These are phyloP conservation scores for Ramaria rubella DNA, from an alignment of 768 basidiomycete species.

Conservation along the genomic window DNA sequence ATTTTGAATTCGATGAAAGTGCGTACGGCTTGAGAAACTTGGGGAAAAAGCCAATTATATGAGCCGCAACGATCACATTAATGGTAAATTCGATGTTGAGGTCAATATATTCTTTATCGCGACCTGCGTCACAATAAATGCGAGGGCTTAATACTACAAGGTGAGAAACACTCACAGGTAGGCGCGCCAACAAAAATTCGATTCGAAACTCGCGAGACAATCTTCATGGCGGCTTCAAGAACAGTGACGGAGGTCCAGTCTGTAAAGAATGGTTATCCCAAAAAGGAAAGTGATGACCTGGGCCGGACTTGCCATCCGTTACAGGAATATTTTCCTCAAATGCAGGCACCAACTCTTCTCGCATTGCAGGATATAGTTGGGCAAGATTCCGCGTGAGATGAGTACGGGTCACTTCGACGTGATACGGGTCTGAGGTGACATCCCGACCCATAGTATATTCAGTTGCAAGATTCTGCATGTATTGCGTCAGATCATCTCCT, in stretches of 20 bases:
- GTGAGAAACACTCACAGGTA: slow-evolving; percentile 30
- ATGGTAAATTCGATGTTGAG: slow-evolving; percentile 8
- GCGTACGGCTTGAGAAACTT: slow-evolving; percentile 11
- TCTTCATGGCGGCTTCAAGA: slow-evolving; percentile 21
- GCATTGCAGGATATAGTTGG: slow-evolving; percentile 33
- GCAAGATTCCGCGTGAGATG: slow-evolving; percentile 35
- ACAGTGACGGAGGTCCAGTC: slow-evolving; percentile 31
- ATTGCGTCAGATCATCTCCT: neutral
- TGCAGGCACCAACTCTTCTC: slow-evolving; percentile 37
- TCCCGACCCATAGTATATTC: slow-evolving; percentile 34
- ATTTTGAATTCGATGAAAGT: neutral
- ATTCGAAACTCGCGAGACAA: slow-evolving; percentile 38
- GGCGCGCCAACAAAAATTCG: slow-evolving; percentile 45
- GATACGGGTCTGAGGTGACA: slow-evolving; percentile 25
- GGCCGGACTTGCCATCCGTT: slow-evolving; percentile 9
- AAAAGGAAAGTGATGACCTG: neutral
- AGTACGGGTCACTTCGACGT: slow-evolving; percentile 23
- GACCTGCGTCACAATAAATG: neutral
- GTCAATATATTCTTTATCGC: slow-evolving; percentile 8
- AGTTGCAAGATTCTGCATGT: slow-evolving; percentile 28
- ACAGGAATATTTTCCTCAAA: slow-evolving; percentile 34
- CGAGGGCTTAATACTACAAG: neutral
- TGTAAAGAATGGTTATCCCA: neutral
- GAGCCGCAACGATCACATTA: neutral
- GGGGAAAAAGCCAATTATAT: slow-evolving; percentile 3